These are phyloP conservation scores for Pseudopithomyces chartarum DNA, from an alignment of 2,329 filamentous ascomycete genomes.

Conservation along the genomic window DNA sequence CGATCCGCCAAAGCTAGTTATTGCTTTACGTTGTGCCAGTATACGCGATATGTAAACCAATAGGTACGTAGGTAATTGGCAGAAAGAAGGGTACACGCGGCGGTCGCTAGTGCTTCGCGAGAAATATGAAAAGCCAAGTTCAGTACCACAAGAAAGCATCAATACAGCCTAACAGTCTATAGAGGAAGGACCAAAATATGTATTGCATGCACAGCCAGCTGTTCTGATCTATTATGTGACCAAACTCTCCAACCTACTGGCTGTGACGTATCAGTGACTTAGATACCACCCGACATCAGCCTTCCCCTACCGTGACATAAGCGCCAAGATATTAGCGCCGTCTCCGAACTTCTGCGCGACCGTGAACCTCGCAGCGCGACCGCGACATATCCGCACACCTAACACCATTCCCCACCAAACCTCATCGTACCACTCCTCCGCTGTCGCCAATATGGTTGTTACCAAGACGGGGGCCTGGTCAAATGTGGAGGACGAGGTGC, in stretches of 20 bases:
- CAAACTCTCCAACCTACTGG: neutral
- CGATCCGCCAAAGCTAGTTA: too few species aligned
- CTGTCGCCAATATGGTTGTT: slow-evolving; percentile 58
- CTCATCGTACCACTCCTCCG: neutral
- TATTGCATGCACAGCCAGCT: too few species aligned
- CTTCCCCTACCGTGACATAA: too few species aligned
- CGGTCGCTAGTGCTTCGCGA: too few species aligned
- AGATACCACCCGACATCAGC: neutral
- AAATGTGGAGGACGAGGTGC: slow-evolving; percentile 87
- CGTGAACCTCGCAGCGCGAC: slow-evolving; percentile 1
- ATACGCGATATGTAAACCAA: too few species aligned
- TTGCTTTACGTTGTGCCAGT: too few species aligned
- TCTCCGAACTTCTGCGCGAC: slow-evolving; percentile 11
- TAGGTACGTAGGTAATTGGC: neutral
- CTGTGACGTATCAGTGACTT: neutral
- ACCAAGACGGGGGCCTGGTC: slow-evolving; percentile 72
- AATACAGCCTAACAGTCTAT: too few species aligned
- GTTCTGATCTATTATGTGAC: too few species aligned
- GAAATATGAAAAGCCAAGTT: too few species aligned
- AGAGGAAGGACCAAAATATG: too few species aligned
- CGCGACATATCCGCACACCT: slow-evolving; percentile 1
- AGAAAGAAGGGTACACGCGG: neutral
- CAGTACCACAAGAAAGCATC: neutral
- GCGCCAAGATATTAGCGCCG: neutral
- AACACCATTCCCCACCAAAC: slow-evolving; percentile 2